Percentiles rank a stretch among this genome's conserved stretches.
Evolutionary conservation across 2,329 filamentous ascomycete species (phyloP).

Genomic region (Sclerotinia borealis): DNA sequence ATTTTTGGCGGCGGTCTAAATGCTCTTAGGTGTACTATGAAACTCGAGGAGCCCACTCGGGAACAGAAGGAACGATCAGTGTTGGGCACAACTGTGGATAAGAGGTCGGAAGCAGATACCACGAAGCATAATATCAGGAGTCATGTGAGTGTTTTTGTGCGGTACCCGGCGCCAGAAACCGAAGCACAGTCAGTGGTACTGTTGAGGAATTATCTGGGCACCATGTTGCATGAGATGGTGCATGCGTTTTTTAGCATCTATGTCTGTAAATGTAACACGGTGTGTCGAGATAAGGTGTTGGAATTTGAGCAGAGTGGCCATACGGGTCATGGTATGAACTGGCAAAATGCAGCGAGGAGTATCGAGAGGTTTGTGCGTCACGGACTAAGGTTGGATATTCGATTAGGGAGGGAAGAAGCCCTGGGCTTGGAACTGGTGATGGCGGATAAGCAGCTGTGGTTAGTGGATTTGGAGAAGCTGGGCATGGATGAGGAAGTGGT

Average conservation of each 20-base stretch:
- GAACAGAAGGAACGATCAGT: neutral
- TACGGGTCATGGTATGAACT: constrained; percentile 3
- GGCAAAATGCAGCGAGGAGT: neutral
- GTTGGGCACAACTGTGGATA: constrained; percentile 7
- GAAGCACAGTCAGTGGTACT: neutral
- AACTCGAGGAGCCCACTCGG: neutral
- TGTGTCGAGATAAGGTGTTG: neutral
- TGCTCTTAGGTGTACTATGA: constrained; percentile 1
- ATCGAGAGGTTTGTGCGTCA: neutral
- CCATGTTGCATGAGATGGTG: constrained; percentile 11
- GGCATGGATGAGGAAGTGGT: neutral
- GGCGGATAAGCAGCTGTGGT: constrained; percentile 2
- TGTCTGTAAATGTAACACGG: constrained; percentile 3
- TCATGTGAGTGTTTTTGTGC: neutral
- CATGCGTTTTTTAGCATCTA: constrained; percentile 13
- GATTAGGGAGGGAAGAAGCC: constrained; percentile 7
- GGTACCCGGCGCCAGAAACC: neutral
- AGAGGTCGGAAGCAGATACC: neutral
- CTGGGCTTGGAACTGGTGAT: neutral
- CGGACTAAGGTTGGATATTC: neutral
- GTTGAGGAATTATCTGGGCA: constrained; percentile 3
- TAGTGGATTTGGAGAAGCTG: constrained; percentile 1
- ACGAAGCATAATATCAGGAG: neutral
- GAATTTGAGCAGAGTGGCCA: neutral
- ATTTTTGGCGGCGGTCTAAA: constrained; percentile 8